Evolutionary conservation across 2,329 filamentous ascomycete genomes (phyloP).

Genomic region (Colletotrichum sp.): DNA sequence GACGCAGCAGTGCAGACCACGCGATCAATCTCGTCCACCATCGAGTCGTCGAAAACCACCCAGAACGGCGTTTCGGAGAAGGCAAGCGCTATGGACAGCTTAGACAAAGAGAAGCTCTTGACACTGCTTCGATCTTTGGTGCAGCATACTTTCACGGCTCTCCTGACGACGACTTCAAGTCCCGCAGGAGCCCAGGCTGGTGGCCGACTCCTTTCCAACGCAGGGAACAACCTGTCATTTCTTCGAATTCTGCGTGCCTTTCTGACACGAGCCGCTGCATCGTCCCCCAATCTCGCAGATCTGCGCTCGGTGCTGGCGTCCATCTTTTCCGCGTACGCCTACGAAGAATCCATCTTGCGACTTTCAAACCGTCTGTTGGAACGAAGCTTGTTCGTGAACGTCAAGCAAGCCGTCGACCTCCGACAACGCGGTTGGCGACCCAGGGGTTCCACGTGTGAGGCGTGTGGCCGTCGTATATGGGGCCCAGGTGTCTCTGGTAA

Average conservation of each 20-base stretch:
- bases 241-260: conserved; percentile 89
- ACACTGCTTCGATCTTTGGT: conserved; percentile 77
- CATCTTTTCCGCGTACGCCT: conserved; percentile 94
- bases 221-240: conserved; percentile 74
- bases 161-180: conserved; percentile 77
- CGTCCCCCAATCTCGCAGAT: conserved; percentile 86
- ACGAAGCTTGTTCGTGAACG: conserved; percentile 85
- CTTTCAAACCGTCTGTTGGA: conserved; percentile 88
- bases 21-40: conserved; percentile 63
- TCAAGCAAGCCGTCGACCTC: conserved; percentile 75
- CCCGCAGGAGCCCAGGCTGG: conserved; percentile 37
- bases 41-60: conserved; percentile 39
- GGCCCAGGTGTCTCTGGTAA: conserved; percentile 81
- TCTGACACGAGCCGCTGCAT: conserved; percentile 78
- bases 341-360: conserved; percentile 87
- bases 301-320: conserved; percentile 84
- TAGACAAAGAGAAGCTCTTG: conserved; percentile 68
- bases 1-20: conserved; percentile 68
- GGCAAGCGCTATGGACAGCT: conserved; percentile 26
- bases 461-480: conserved; percentile 84
- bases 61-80: conserved; percentile 26
- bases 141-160: conserved; percentile 87
- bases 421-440: conserved; percentile 90
- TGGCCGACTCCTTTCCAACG: conserved; percentile 39
- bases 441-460: conserved; percentile 84